Evolutionary conservation across 106 monocot species (phyloP).

Genomic region (Allium sativum): DNA sequence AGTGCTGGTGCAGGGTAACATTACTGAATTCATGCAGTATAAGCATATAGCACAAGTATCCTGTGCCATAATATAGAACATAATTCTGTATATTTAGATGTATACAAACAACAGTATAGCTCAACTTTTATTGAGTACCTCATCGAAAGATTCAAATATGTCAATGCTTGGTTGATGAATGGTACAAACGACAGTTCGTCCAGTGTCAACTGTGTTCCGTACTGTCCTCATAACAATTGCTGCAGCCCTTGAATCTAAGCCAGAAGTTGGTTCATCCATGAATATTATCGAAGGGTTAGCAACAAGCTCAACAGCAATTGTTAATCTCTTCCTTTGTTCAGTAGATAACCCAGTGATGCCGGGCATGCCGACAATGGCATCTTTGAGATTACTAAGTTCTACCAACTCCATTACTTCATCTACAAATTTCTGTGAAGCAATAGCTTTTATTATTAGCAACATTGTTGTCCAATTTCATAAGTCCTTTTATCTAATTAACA

Average conservation of each 20-base stretch:
- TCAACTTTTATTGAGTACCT: conserved; percentile 20
- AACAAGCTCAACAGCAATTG: conserved; percentile 77
- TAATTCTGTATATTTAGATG: too few relatives aligned
- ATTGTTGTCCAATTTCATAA: not conserved
- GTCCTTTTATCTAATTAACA: too few relatives aligned
- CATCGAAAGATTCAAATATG: conserved; percentile 86
- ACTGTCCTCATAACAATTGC: conserved; percentile 72
- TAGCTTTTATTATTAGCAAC: not conserved
- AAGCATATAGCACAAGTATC: too few relatives aligned
- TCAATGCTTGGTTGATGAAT: conserved; percentile 77
- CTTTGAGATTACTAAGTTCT: conserved; percentile 46
- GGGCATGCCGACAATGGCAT: conserved; percentile 60
- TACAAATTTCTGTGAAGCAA: conserved; percentile 50
- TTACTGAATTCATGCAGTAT: too few relatives aligned
- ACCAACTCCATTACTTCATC: conserved; percentile 74
- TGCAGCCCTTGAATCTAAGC: conserved; percentile 67
- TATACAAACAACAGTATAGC: too few relatives aligned
- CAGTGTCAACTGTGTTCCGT: conserved; percentile 64
- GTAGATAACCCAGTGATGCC: conserved; percentile 63
- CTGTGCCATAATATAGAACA: too few relatives aligned
- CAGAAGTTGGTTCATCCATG: conserved; percentile 82
- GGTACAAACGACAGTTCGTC: conserved; percentile 67
- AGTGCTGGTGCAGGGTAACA: too few relatives aligned
- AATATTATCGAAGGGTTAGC: conserved; percentile 80
- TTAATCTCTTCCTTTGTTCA: conserved; percentile 68